phyloP scores from a whole-genome alignment of 192 early-diverging fungal genomes.

The Mortierella alpina region DNA sequence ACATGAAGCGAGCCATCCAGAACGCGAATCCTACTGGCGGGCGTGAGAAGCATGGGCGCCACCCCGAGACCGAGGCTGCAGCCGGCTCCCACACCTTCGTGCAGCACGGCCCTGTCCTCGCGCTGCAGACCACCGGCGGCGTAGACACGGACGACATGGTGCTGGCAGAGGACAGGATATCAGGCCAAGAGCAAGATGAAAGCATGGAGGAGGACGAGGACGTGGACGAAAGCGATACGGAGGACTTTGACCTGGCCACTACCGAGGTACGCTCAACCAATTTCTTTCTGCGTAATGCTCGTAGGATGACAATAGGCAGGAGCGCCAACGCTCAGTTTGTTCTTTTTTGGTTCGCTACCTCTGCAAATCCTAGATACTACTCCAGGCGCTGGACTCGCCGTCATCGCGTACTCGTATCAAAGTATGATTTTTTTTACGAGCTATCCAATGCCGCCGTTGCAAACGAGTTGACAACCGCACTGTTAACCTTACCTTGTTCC shows the following conservation, averaged over 20 bases:
- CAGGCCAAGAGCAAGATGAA: background rate
- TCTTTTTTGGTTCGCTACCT: too few relatives aligned
- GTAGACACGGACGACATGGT: conserved; percentile 1
- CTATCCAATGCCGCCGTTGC: too few relatives aligned
- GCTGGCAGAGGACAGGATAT: background rate
- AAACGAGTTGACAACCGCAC: too few relatives aligned
- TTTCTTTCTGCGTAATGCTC: too few relatives aligned
- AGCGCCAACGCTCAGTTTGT: too few relatives aligned
- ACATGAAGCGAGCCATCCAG: conserved; percentile 30
- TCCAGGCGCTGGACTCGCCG: conserved; percentile 4
- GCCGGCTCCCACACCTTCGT: conserved; percentile 17
- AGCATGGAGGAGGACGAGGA: conserved; percentile 6
- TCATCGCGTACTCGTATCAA: conserved; percentile 8
- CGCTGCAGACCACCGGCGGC: conserved; percentile 1
- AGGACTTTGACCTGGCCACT: background rate
- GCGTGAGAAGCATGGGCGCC: conserved; percentile 9
- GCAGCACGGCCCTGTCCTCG: conserved; percentile 7
- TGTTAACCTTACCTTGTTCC: too few relatives aligned
- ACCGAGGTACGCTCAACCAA: too few relatives aligned
- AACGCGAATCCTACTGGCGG: conserved; percentile 12
- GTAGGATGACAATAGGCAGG: too few relatives aligned
- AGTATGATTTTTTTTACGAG: background rate
- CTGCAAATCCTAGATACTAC: conserved; percentile 5
- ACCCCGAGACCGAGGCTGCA: background rate
- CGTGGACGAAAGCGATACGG: conserved; percentile 14